phyloP scores from a whole-genome alignment of 305 asterid species.

The Fraxinus xanthoxyloides region DNA sequence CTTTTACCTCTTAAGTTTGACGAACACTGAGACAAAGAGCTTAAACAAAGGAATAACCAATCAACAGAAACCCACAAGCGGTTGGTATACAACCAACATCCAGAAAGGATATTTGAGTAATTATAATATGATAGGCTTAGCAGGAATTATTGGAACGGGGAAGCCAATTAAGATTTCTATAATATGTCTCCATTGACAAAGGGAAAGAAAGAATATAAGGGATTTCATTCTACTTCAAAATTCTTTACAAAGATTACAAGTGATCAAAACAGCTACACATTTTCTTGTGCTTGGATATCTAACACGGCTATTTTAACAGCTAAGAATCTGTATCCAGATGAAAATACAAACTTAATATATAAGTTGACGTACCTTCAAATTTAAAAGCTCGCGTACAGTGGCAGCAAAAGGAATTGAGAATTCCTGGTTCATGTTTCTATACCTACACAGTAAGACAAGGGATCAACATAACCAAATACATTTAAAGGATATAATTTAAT shows the following conservation, averaged over 20 bases:
- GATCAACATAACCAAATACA: constrained; percentile 29
- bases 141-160: neutral
- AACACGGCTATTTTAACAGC: neutral
- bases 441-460: constrained; percentile 35
- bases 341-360: neutral
- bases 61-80: neutral
- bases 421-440: constrained; percentile 35
- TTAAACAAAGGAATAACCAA: neutral
- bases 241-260: neutral
- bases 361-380: constrained; percentile 51
- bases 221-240: neutral
- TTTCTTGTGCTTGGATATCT: neutral
- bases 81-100: neutral
- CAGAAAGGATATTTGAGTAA: neutral
- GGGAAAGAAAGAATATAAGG: neutral
- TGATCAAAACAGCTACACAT: constrained; percentile 8
- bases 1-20: neutral
- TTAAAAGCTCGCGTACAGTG: constrained; percentile 71
- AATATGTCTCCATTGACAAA: neutral
- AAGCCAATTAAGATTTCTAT: neutral
- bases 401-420: constrained; percentile 49
- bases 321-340: neutral
- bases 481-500: neutral
- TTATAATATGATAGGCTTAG: neutral
- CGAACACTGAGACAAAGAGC: neutral